Evolutionary conservation across 1,139 yeast species (phyloP).

Genomic region (Debaryomyces sp.): DNA sequence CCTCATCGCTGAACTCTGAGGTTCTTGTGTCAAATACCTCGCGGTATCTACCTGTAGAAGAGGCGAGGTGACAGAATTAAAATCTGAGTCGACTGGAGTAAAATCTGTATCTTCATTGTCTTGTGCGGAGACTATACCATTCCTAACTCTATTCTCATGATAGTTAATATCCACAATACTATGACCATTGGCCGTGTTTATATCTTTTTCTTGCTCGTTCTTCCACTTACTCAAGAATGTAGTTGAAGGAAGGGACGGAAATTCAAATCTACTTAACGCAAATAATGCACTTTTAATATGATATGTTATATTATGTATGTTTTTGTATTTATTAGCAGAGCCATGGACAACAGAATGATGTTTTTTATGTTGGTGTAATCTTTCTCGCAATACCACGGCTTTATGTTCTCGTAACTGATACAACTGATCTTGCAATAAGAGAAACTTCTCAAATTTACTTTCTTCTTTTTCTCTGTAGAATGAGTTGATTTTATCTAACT

Average conservation of each 20-base stretch:
- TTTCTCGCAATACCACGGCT: slow-evolving; percentile 16
- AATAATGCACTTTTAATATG: slow-evolving; percentile 37
- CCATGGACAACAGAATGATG: slow-evolving; percentile 1
- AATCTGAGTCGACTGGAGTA: slow-evolving; percentile 22
- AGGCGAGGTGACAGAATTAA: slow-evolving; percentile 1
- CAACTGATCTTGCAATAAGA: slow-evolving; percentile 68
- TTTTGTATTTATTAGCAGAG: slow-evolving; percentile 19
- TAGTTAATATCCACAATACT: slow-evolving; percentile 32
- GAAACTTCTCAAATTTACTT: slow-evolving; percentile 60
- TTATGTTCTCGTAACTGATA: slow-evolving; percentile 63
- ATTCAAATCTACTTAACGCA: slow-evolving; percentile 47
- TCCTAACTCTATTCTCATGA: slow-evolving; percentile 44
- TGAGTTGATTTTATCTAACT: slow-evolving; percentile 58
- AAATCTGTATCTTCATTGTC: slow-evolving; percentile 17
- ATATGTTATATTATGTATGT: slow-evolving; percentile 34
- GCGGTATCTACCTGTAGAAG: background rate
- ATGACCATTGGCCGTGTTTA: slow-evolving; percentile 20
- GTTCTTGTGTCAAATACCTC: slow-evolving; percentile 1
- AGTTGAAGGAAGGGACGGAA: slow-evolving; percentile 60
- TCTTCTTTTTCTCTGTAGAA: slow-evolving; percentile 65
- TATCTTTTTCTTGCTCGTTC: slow-evolving; percentile 7
- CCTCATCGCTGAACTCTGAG: slow-evolving; percentile 19
- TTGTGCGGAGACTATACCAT: slow-evolving; percentile 28
- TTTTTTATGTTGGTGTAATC: slow-evolving; percentile 13
- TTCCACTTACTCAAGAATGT: slow-evolving; percentile 39